phyloP scores from a whole-genome alignment of 2,329 filamentous ascomycete genomes.

The Xylaria sp. region DNA sequence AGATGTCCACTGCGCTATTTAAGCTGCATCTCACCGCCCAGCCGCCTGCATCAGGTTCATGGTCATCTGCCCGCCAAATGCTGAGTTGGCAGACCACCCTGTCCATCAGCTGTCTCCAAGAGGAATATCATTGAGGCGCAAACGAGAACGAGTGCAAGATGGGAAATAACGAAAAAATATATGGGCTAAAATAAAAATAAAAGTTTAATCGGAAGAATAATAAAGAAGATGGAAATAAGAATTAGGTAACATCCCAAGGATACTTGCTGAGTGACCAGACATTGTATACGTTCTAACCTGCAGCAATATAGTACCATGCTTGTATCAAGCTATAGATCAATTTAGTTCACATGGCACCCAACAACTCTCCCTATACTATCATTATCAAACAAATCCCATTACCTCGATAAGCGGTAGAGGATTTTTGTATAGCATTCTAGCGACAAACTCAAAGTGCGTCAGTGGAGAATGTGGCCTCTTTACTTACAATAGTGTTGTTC shows the following conservation, averaged over 20 bases:
- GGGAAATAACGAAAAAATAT: slow-evolving; percentile 19
- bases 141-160: slow-evolving; percentile 12
- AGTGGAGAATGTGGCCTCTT: slow-evolving; percentile 1
- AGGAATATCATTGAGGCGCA: slow-evolving; percentile 31
- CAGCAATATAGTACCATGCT: slow-evolving; percentile 6
- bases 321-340: slow-evolving; percentile 18
- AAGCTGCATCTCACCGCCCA: slow-evolving; percentile 41
- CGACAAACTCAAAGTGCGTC: background rate
- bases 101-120: slow-evolving; percentile 42
- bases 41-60: slow-evolving; percentile 39
- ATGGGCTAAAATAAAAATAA: slow-evolving; percentile 19
- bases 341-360: slow-evolving; percentile 22
- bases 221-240: slow-evolving; percentile 13
- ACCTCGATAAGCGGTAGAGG: slow-evolving; percentile 10
- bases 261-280: background rate
- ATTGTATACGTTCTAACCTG: background rate
- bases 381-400: slow-evolving; percentile 12
- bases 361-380: slow-evolving; percentile 7
- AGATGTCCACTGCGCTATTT: slow-evolving; percentile 37
- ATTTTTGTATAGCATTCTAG: slow-evolving; percentile 5
- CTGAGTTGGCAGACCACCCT: slow-evolving; percentile 45
- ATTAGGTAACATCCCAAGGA: slow-evolving; percentile 13
- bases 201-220: slow-evolving; percentile 14
- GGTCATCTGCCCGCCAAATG: slow-evolving; percentile 45
- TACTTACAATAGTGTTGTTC: background rate